These are phyloP conservation scores for Chalciporus piperatus DNA, from an alignment of 768 basidiomycete genomes.

Conservation along the genomic window DNA sequence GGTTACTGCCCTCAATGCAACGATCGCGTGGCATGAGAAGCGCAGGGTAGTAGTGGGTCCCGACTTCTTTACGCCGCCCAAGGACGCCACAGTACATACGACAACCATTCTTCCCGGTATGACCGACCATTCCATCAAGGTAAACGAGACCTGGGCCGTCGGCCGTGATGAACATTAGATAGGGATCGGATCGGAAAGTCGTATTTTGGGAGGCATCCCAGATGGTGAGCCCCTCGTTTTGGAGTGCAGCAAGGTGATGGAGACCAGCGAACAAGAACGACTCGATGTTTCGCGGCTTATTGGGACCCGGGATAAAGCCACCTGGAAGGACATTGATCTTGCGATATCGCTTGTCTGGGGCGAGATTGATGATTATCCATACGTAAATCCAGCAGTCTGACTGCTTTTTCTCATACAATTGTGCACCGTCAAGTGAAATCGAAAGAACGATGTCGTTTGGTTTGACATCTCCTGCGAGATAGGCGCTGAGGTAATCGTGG, in stretches of 20 bases:
- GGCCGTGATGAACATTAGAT: neutral
- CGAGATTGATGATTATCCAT: too few species aligned
- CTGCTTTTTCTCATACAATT: constrained; percentile 29
- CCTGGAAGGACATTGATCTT: constrained; percentile 29
- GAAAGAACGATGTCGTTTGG: too few species aligned
- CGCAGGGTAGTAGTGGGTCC: neutral
- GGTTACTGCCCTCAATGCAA: neutral
- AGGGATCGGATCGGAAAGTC: neutral
- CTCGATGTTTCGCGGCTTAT: neutral
- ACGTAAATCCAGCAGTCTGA: constrained; percentile 36
- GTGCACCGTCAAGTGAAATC: too few species aligned
- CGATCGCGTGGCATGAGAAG: neutral
- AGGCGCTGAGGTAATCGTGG: constrained; percentile 8
- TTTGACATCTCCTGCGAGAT: too few species aligned
- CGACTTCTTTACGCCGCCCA: neutral
- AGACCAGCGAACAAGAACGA: neutral
- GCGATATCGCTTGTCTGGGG: constrained; percentile 32
- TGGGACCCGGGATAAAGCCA: constrained; percentile 18
- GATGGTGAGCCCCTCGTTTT: neutral
- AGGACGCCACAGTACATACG: neutral
- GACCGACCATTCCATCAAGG: too few species aligned
- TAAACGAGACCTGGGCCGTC: too few species aligned
- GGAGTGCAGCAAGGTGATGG: neutral
- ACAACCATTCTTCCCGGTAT: too few species aligned
- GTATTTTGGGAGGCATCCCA: neutral